These are phyloP conservation scores for Lactarius tabidus DNA, from an alignment of 768 basidiomycete species.

Conservation along the genomic window DNA sequence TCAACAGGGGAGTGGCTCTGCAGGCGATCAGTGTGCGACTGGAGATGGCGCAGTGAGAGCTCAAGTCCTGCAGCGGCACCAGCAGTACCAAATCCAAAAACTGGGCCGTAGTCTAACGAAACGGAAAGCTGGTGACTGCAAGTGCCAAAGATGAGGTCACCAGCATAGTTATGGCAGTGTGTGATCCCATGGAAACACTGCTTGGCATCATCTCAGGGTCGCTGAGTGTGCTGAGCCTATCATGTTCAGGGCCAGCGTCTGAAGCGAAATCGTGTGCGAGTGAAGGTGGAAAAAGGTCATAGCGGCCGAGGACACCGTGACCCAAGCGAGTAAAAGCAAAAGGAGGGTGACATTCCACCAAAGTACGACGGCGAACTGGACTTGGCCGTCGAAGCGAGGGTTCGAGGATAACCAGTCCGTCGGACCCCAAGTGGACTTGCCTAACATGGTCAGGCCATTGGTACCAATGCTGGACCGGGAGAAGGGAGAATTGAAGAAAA, in stretches of 20 bases:
- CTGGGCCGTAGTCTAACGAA: slow-evolving; percentile 41
- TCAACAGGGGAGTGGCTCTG: slow-evolving; percentile 39
- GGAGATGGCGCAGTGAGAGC: slow-evolving; percentile 57
- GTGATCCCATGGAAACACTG: no score
- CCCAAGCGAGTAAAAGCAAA: slow-evolving; percentile 52
- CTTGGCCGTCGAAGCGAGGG: slow-evolving; percentile 60
- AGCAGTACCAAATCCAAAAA: slow-evolving; percentile 40
- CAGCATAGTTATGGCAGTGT: no score
- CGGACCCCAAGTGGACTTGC: slow-evolving; percentile 82
- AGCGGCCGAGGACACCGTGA: no score
- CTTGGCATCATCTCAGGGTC: no score
- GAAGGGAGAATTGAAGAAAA: no score
- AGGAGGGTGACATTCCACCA: slow-evolving; percentile 45
- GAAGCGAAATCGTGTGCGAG: slow-evolving; percentile 50
- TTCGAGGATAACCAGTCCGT: slow-evolving; percentile 86
- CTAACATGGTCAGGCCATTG: no score
- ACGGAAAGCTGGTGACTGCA: slow-evolving; percentile 54
- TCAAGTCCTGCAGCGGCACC: slow-evolving; percentile 49
- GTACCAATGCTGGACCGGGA: no score
- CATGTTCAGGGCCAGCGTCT: slow-evolving; percentile 50
- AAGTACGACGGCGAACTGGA: slow-evolving; percentile 40
- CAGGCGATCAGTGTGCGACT: slow-evolving; percentile 46
- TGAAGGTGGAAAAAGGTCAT: slow-evolving; percentile 65
- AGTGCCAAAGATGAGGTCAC: no score
- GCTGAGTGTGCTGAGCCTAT: slow-evolving; percentile 61